Percentiles rank a stretch among this genome's conserved stretches.
phyloP scores from a whole-genome alignment of 139 green algal genomes.

The Volvox africanus region DNA sequence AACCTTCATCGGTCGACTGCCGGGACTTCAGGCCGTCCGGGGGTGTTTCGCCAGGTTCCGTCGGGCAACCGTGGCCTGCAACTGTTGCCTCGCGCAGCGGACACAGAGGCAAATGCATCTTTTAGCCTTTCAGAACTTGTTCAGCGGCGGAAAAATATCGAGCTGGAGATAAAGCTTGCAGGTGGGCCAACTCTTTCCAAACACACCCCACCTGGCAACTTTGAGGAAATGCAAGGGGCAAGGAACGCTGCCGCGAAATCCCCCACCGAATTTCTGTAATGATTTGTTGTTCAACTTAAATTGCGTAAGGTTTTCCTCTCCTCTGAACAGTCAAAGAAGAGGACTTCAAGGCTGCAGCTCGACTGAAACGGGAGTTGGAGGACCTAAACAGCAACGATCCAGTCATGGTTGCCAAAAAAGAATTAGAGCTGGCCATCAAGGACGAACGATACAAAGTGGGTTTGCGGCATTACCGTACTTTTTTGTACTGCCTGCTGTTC shows the following conservation, averaged over 20 bases:
- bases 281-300: neutral
- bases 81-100: neutral
- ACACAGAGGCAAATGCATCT: neutral
- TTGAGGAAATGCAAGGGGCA: too few species aligned
- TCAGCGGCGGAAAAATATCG: conserved; percentile 21
- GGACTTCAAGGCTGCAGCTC: conserved; percentile 21
- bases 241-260: neutral
- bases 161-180: conserved; percentile 37
- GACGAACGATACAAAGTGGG: conserved; percentile 73
- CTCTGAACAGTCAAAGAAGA: conserved; percentile 32
- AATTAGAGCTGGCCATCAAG: conserved; percentile 62
- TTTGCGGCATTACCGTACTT: too few species aligned
- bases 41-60: neutral
- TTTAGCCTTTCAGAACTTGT: neutral
- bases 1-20: neutral
- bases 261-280: neutral
- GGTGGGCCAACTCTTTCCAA: neutral
- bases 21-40: neutral
- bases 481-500: too few species aligned
- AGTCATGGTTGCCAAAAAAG: conserved; percentile 37
- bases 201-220: too few species aligned
- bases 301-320: too few species aligned
- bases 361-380: conserved; percentile 49
- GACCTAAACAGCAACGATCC: conserved; percentile 60
- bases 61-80: neutral